A percentile compares a stretch with the other conserved stretches of the same genome.
Evolutionary conservation across 2,329 filamentous ascomycete genomes (phyloP).

Genomic region (Alternaria viburni): DNA sequence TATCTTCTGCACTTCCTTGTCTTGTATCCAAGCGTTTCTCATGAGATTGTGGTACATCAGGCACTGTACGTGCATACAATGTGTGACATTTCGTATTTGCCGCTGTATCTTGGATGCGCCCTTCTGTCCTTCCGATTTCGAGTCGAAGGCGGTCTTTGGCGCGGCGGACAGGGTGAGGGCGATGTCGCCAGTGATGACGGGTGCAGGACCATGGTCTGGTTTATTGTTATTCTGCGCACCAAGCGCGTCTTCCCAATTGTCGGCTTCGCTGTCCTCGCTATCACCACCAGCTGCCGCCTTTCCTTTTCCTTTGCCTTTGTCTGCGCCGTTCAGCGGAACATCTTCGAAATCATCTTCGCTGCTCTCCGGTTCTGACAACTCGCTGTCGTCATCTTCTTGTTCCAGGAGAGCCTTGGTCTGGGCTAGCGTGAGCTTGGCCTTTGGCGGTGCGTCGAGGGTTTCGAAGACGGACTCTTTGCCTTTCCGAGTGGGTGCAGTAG

Average conservation of each 20-base stretch:
- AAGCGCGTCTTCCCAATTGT: constrained; percentile 50
- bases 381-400: constrained; percentile 50
- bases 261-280: constrained; percentile 49
- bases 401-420: constrained; percentile 49
- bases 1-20: constrained; percentile 41
- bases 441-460: constrained; percentile 50
- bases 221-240: constrained; percentile 44
- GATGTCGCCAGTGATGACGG: constrained; percentile 68
- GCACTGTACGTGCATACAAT: constrained; percentile 86
- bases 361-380: constrained; percentile 50
- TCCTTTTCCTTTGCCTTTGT: constrained; percentile 53
- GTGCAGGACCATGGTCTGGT: constrained; percentile 47
- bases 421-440: constrained; percentile 38
- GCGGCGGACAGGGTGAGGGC: constrained; percentile 68
- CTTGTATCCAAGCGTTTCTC: constrained; percentile 51
- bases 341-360: constrained; percentile 59
- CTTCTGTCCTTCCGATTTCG: constrained; percentile 70
- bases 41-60: constrained; percentile 89
- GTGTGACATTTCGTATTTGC: constrained; percentile 76
- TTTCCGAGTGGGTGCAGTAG: constrained; percentile 25
- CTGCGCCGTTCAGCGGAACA: constrained; percentile 41
- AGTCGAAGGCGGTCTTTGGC: constrained; percentile 31
- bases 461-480: constrained; percentile 54
- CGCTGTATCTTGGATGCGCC: constrained; percentile 86
- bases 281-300: constrained; percentile 32